Evolutionary conservation across 352 stramenopile genomes (phyloP).

Genomic region (Halophytophthora polymorphica): DNA sequence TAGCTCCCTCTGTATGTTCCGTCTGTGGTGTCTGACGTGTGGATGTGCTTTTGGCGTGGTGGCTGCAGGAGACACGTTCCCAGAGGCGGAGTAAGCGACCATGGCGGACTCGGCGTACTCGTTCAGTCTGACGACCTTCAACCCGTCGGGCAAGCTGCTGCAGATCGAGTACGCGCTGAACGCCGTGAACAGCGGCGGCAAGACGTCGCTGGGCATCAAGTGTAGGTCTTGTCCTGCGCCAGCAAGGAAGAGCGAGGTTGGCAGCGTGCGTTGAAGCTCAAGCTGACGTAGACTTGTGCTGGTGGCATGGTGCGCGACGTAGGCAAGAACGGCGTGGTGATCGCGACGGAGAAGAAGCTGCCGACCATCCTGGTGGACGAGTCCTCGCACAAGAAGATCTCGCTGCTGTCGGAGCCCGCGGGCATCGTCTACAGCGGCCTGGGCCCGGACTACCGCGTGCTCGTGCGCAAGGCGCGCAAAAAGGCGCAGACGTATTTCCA

Average conservation of each 20-base stretch:
- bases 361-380: slow-evolving; percentile 95
- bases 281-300: neutral
- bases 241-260: neutral
- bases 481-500: slow-evolving; percentile 95
- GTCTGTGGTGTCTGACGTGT: neutral
- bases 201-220: slow-evolving; percentile 97
- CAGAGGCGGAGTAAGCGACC: slow-evolving; percentile 17
- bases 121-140: slow-evolving; percentile 99
- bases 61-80: slow-evolving; percentile 10
- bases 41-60: neutral
- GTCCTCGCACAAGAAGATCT: slow-evolving; percentile 95
- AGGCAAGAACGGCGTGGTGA: slow-evolving; percentile 99
- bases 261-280: neutral
- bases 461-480: slow-evolving; percentile 96
- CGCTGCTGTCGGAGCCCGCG: slow-evolving; percentile 88
- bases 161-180: slow-evolving; percentile 99
- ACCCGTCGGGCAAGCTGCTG: slow-evolving; percentile 97
- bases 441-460: slow-evolving; percentile 98
- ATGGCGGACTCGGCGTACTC: slow-evolving; percentile 98
- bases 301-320: slow-evolving; percentile 5
- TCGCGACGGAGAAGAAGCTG: slow-evolving; percentile 99
- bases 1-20: neutral
- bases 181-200: slow-evolving; percentile 96
- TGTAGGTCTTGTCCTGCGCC: slow-evolving; percentile 39
- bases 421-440: slow-evolving; percentile 98